Conservation (phyloP, 441 rosid genomes). For the Mallotus repandus region DNA sequence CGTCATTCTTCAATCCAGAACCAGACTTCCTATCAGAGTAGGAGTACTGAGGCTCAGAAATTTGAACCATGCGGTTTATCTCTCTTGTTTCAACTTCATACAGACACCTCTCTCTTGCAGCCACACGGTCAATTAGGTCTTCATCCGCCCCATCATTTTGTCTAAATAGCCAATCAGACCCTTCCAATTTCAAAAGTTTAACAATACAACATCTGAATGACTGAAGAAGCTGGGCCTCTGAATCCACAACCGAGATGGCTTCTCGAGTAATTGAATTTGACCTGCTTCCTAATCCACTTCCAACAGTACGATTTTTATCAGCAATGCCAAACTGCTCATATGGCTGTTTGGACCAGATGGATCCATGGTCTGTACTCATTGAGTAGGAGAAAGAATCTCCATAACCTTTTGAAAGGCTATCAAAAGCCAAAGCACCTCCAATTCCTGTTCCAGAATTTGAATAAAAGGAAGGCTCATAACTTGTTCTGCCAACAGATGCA, state of each 20-base stretch:
- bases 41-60: conserved; percentile 44
- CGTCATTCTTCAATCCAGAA: conserved; percentile 32
- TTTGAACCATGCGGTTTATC: conserved; percentile 41
- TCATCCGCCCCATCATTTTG: conserved; percentile 88
- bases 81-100: conserved; percentile 76
- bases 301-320: conserved; percentile 51
- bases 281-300: conserved; percentile 53
- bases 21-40: conserved; percentile 38
- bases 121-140: conserved; percentile 83
- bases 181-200: conserved; percentile 84
- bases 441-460: conserved; percentile 47
- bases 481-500: conserved; percentile 45
- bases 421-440: conserved; percentile 47
- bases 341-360: conserved; percentile 96
- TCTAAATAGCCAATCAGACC: conserved; percentile 92
- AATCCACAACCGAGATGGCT: conserved; percentile 45
- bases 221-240: conserved; percentile 80
- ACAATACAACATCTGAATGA: conserved; percentile 73
- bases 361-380: conserved; percentile 48
- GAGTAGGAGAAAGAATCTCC: conserved; percentile 43
- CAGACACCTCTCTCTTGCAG: conserved; percentile 81
- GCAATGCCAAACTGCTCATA: conserved; percentile 94
- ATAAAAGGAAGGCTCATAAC: conserved; percentile 45
- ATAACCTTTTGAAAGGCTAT: conserved; percentile 48
- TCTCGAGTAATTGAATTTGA: conserved; percentile 43